Conservation (phyloP, 805 yeast genomes). For the Candida caryicola region DNA sequence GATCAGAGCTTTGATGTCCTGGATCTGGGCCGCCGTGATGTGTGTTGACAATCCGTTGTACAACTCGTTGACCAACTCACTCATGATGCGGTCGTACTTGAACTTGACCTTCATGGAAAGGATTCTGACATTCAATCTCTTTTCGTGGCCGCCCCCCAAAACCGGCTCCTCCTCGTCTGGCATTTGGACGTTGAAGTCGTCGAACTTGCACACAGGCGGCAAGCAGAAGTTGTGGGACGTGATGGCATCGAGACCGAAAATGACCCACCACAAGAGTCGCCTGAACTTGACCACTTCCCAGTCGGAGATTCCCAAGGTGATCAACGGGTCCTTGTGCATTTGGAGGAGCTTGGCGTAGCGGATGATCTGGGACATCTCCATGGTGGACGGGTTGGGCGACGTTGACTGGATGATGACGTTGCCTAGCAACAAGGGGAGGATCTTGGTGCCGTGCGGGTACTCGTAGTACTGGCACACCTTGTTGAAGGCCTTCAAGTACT, state of each 20-base stretch:
- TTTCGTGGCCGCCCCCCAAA: constrained; percentile 29
- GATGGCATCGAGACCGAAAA: constrained; percentile 56
- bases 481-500: constrained; percentile 48
- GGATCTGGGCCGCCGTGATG: constrained; percentile 40
- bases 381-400: constrained; percentile 54
- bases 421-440: constrained; percentile 42
- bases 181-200: constrained; percentile 55
- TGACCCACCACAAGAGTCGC: constrained; percentile 67
- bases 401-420: constrained; percentile 51
- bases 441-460: constrained; percentile 47
- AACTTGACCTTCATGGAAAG: constrained; percentile 54
- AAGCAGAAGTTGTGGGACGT: constrained; percentile 54
- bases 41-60: constrained; percentile 48
- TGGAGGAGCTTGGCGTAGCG: constrained; percentile 55
- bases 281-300: constrained; percentile 49
- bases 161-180: constrained; percentile 48
- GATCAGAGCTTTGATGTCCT: constrained; percentile 47
- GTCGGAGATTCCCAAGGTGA: constrained; percentile 48
- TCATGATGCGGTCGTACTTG: constrained; percentile 48
- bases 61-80: constrained; percentile 50
- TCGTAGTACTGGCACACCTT: constrained; percentile 48
- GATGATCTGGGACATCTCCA: constrained; percentile 54
- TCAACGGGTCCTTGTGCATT: constrained; percentile 59
- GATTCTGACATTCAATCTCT: constrained; percentile 42
- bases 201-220: constrained; percentile 51